These are phyloP conservation scores for Beauveria sp. DNA, from an alignment of 2,329 filamentous ascomycete genomes.

Conservation along the genomic window DNA sequence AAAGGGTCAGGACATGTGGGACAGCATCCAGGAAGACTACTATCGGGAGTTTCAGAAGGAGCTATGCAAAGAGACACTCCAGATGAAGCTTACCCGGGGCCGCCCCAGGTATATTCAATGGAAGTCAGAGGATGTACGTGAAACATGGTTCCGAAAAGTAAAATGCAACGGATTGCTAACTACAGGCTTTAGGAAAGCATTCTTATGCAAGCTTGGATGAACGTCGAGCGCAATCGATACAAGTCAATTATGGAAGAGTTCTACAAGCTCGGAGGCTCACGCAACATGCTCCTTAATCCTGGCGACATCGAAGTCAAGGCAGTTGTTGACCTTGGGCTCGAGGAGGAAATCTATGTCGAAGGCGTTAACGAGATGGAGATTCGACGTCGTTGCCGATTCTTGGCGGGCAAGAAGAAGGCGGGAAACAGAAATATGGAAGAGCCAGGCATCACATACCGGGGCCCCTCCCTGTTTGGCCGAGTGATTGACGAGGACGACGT, in stretches of 20 bases:
- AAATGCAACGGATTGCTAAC: background rate
- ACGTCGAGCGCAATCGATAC: background rate
- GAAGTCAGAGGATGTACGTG: constrained; percentile 44
- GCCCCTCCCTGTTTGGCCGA: constrained; percentile 1
- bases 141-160: background rate
- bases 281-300: constrained; percentile 8
- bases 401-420: constrained; percentile 2
- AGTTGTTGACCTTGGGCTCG: background rate
- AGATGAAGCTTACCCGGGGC: constrained; percentile 49
- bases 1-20: constrained; percentile 53
- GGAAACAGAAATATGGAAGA: constrained; percentile 17
- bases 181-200: background rate
- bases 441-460: constrained; percentile 1
- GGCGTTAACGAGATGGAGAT: constrained; percentile 11
- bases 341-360: constrained; percentile 1
- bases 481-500: constrained; percentile 23
- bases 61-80: constrained; percentile 41
- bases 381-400: constrained; percentile 1
- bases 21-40: constrained; percentile 41
- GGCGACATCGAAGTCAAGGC: constrained; percentile 5
- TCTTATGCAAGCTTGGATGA: background rate
- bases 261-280: background rate
- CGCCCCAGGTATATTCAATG: constrained; percentile 42
- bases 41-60: constrained; percentile 25
- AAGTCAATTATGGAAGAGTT: background rate